These are phyloP conservation scores for Oemleria cerasiformis DNA, from an alignment of 306 rosid species.

Conservation along the genomic window DNA sequence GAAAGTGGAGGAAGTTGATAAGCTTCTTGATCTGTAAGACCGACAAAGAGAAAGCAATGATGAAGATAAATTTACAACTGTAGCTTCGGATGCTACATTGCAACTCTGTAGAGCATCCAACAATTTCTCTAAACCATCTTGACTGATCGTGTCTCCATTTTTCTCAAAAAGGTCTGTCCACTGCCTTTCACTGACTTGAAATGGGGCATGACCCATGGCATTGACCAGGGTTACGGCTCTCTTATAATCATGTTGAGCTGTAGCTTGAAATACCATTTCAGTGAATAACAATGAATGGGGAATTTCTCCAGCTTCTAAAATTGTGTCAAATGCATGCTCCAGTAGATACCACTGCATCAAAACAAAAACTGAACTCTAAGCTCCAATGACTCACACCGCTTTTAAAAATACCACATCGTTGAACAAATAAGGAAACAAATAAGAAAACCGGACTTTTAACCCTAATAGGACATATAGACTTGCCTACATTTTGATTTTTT, in stretches of 20 bases:
- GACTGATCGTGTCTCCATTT: slow-evolving; percentile 44
- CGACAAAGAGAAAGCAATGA: slow-evolving; percentile 53
- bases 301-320: slow-evolving; percentile 76
- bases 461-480: too few relatives aligned
- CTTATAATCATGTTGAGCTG: slow-evolving; percentile 44
- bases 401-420: too few relatives aligned
- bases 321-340: slow-evolving; percentile 79
- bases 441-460: too few relatives aligned
- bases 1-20: slow-evolving; percentile 30
- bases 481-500: neutral
- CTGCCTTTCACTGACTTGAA: slow-evolving; percentile 61
- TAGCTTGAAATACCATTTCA: slow-evolving; percentile 69
- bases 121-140: slow-evolving; percentile 42
- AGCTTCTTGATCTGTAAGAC: slow-evolving; percentile 27
- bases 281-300: slow-evolving; percentile 54
- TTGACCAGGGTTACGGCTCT: slow-evolving; percentile 59
- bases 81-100: slow-evolving; percentile 57
- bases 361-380: slow-evolving; percentile 24
- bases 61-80: slow-evolving; percentile 56
- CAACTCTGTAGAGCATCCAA: slow-evolving; percentile 50
- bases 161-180: slow-evolving; percentile 64
- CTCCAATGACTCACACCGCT: neutral
- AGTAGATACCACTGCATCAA: slow-evolving; percentile 69
- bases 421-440: too few relatives aligned
- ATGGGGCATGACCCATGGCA: slow-evolving; percentile 81